These are phyloP conservation scores for Citrus unshiu DNA, from an alignment of 345 rosid genomes.

Conservation along the genomic window DNA sequence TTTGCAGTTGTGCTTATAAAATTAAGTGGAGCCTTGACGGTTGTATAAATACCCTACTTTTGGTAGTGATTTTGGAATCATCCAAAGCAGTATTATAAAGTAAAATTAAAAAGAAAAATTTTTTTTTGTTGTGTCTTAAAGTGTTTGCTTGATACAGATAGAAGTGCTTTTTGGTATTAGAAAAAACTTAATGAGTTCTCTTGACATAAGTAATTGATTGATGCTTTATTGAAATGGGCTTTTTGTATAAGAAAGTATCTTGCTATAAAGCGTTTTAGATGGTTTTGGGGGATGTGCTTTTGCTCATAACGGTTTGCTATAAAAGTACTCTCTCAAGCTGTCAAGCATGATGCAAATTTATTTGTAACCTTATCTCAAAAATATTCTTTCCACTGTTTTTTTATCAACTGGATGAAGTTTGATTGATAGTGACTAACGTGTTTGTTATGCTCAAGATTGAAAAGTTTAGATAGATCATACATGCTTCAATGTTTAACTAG, in stretches of 20 bases:
- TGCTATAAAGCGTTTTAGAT: neutral
- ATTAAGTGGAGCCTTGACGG: neutral
- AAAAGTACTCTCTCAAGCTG: neutral
- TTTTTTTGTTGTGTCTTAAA: neutral
- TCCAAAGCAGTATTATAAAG: neutral
- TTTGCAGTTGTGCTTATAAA: neutral
- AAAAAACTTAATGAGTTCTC: neutral
- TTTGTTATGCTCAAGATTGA: constrained; percentile 3
- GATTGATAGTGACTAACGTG: neutral
- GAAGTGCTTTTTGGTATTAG: neutral
- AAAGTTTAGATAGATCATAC: neutral
- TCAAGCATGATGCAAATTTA: neutral
- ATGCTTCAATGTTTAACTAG: neutral
- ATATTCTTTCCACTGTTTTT: neutral
- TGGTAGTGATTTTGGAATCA: neutral
- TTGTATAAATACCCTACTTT: neutral
- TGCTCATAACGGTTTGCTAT: neutral
- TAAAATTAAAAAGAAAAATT: no score
- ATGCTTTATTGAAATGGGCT: neutral
- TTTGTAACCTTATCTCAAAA: neutral
- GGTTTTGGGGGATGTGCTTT: neutral
- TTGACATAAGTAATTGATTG: neutral
- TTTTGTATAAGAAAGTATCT: neutral
- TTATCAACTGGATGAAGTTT: neutral
- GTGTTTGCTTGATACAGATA: neutral